Evolutionary conservation across 2,329 filamentous ascomycete genomes (phyloP).

Genomic region (Diaporthe sp.): DNA sequence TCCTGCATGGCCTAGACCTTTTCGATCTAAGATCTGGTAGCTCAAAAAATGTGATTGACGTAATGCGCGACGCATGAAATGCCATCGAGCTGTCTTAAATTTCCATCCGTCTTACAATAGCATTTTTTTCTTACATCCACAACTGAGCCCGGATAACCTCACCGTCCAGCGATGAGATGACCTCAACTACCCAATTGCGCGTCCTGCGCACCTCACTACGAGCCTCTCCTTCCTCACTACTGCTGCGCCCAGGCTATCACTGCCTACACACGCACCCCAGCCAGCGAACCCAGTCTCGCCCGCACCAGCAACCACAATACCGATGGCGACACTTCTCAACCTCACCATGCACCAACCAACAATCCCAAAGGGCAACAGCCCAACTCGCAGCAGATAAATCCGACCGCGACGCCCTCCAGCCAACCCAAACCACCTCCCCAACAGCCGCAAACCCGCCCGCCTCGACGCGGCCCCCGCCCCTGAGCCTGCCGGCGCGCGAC

Average conservation of each 20-base stretch:
- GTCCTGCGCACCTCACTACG: constrained; percentile 37
- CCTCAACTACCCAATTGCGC: constrained; percentile 40
- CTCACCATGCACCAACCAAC: not conserved
- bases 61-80: constrained; percentile 31
- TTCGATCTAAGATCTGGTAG: constrained; percentile 4
- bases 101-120: constrained; percentile 16
- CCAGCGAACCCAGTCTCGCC: not conserved
- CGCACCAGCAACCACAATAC: not conserved
- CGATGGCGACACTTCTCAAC: constrained; percentile 14
- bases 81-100: not conserved
- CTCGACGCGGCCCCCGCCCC: constrained; percentile 78
- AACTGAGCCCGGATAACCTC: not conserved
- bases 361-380: not conserved
- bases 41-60: constrained; percentile 37
- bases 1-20: constrained; percentile 8
- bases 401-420: constrained; percentile 10
- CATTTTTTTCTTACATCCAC: not conserved
- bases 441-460: constrained; percentile 72
- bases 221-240: not conserved
- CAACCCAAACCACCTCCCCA: constrained; percentile 9
- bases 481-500: constrained; percentile 71
- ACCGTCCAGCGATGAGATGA: constrained; percentile 41
- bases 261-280: not conserved
- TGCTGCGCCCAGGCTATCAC: not conserved
- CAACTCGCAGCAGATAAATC: not conserved